Evolutionary conservation across 495 filamentous ascomycete species (phyloP).

Genomic region (Penicillium pancosmium): DNA sequence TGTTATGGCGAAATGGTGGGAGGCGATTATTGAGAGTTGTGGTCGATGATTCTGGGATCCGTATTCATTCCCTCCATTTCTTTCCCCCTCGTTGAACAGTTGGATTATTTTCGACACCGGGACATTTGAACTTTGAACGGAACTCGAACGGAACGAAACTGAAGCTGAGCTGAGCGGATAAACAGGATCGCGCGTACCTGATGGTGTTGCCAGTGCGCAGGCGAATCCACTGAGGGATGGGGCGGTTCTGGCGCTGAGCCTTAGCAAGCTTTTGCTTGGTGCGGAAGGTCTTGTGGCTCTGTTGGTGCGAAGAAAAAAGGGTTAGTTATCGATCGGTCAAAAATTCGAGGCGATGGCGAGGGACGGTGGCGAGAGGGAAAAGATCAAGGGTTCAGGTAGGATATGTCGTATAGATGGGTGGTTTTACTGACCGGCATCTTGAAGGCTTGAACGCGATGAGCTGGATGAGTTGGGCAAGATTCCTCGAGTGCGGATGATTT

Average conservation of each 20-base stretch:
- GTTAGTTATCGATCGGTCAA: constrained; percentile 20
- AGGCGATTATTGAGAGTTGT: too few species aligned
- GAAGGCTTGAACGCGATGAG: constrained; percentile 60
- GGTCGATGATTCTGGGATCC: too few species aligned
- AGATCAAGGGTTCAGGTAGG: neutral
- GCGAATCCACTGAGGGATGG: constrained; percentile 99
- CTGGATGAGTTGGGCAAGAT: constrained; percentile 45
- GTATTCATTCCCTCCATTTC: neutral
- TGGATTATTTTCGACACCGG: neutral
- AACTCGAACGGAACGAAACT: neutral
- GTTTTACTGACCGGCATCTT: constrained; percentile 76
- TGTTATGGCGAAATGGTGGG: too few species aligned
- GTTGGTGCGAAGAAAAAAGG: constrained; percentile 26
- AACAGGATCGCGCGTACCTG: constrained; percentile 57
- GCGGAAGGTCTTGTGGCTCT: constrained; percentile 99
- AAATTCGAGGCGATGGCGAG: neutral
- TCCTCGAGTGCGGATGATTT: constrained; percentile 42
- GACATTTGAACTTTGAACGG: too few species aligned
- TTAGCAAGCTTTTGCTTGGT: constrained; percentile 99
- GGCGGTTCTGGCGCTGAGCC: constrained; percentile 99
- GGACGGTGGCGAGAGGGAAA: neutral
- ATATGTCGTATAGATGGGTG: neutral
- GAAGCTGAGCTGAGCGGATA: neutral
- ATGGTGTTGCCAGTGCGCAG: constrained; percentile 98
- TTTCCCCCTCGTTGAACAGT: neutral